Percentiles rank a stretch among this genome's conserved stretches.
Conservation (phyloP, 1,284 basidiomycete species). For the Cutaneotrichosporon sp. region DNA sequence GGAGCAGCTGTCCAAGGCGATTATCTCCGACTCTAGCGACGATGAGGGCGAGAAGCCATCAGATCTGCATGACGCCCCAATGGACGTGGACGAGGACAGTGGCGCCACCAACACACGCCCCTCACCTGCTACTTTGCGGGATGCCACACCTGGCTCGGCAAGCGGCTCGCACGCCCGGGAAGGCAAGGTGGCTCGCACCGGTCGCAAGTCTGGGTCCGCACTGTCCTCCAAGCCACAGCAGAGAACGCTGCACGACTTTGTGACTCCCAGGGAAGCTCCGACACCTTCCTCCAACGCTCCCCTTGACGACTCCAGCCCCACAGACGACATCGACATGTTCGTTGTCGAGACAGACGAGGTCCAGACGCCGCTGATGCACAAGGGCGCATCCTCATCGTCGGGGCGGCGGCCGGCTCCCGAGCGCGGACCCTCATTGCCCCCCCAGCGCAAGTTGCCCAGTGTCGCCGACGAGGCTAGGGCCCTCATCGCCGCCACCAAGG, state of each 20-base stretch:
- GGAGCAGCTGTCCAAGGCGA: not conserved
- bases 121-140: not conserved
- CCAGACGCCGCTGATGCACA: not conserved
- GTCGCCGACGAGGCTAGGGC: not conserved
- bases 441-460: not conserved
- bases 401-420: conserved; percentile 8
- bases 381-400: not conserved
- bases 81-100: not conserved
- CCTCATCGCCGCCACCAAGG: not conserved
- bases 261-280: not conserved
- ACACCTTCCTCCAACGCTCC: not conserved
- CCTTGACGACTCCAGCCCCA: not conserved
- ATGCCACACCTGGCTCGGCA: not conserved
- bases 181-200: not conserved
- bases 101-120: not conserved
- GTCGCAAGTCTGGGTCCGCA: not conserved
- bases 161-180: not conserved
- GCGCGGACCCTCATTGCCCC: not conserved
- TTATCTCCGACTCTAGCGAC: not conserved
- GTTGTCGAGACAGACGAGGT: conserved; percentile 36
- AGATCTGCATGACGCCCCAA: not conserved
- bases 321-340: conserved; percentile 17
- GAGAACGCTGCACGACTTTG: not conserved
- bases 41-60: not conserved
- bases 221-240: not conserved